Base-by-base conservation (phyloP, 371 early-diverging fungal genomes). In the Syncephalastrum racemosum region DNA sequence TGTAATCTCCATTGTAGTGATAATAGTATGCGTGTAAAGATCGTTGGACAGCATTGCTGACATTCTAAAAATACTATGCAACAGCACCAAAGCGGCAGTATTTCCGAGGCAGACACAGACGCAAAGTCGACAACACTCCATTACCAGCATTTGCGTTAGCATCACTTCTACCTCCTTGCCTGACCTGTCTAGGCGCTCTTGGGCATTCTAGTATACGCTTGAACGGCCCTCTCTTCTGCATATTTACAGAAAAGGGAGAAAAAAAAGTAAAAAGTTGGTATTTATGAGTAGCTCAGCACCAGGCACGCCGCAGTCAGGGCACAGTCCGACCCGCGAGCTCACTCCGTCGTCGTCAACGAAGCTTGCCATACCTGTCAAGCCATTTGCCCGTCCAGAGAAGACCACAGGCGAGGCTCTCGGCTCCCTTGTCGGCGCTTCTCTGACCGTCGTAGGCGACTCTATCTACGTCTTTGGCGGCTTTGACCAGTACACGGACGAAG, bases 381-480 rank as follows among this genome's bases (percentile, higher is more conserved):
- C 46, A 1, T 66, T 58, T 31, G 53, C 69, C 18, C 49, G 61
- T 42, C 79, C 82, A 25, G 56, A 70, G 24, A 64, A 63, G 3
- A 77, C 79, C 1, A 60, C 62, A 5, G 84, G 84, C 36, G 82
- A 82, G 53, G 66, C 75, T 13, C 68, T 82, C 47, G 78, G 77
- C 23, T 77, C 84, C 14, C 73, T 86, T 23, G 85, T 86, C 12
- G 84, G 83, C 54, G 82, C 85, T 2, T 83, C 85, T n/a, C 65
- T 84, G 46, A 82, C 82, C 16, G 77, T 74, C 25, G 73, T 81
- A 2, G 69, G 54, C 36, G 64, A 78, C 18, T 36, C 59, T 18
- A 61, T 85, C 14, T 85, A 83, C 53, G 74, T 82, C 5, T 88
- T 86, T 77, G 88, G 86, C 22, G 88, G 89, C 1, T 89, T 89